Conservation (phyloP, 2,329 filamentous ascomycete species). For the Penicillium sp. region DNA sequence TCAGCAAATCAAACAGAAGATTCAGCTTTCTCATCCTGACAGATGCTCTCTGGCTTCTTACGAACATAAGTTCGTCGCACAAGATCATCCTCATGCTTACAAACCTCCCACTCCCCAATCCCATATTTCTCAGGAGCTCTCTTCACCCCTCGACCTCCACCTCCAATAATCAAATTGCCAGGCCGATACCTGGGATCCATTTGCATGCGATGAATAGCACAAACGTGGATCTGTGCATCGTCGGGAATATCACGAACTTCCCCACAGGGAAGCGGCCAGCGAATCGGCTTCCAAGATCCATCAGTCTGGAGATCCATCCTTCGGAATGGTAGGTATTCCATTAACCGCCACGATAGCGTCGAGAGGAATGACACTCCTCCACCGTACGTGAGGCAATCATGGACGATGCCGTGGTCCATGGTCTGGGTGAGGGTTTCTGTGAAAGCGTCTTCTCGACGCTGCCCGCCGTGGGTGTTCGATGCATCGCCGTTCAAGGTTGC, state of each 20-base stretch:
- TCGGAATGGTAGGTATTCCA: constrained; percentile 81
- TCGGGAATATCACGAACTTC: constrained; percentile 77
- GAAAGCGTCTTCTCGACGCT: constrained; percentile 1
- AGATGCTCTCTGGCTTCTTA: constrained; percentile 52
- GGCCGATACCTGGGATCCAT: constrained; percentile 66
- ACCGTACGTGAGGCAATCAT: constrained; percentile 69
- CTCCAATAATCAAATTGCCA: constrained; percentile 77
- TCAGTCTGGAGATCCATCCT: constrained; percentile 75
- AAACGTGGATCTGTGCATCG: constrained; percentile 70
- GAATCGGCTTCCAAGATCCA: constrained; percentile 76
- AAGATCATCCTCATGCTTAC: constrained; percentile 63
- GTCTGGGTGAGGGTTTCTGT: constrained; percentile 1
- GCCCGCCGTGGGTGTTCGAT: not conserved
- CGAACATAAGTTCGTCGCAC: constrained; percentile 68
- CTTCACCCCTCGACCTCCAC: constrained; percentile 70
- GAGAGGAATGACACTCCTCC: constrained; percentile 58
- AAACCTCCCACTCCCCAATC: constrained; percentile 71
- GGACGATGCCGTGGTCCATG: constrained; percentile 52
- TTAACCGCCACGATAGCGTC: constrained; percentile 70
- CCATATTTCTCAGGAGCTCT: constrained; percentile 62
- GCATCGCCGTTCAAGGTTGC: constrained; percentile 16
- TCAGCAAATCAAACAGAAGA: not conserved
- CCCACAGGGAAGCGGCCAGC: constrained; percentile 76
- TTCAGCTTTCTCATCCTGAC: not conserved
- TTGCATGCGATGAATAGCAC: constrained; percentile 71